Evolutionary conservation across 129 eudicot species (phyloP), one percentile per base, ranked within the genome.

Genomic region (Pulicaria dysenterica): DNA sequence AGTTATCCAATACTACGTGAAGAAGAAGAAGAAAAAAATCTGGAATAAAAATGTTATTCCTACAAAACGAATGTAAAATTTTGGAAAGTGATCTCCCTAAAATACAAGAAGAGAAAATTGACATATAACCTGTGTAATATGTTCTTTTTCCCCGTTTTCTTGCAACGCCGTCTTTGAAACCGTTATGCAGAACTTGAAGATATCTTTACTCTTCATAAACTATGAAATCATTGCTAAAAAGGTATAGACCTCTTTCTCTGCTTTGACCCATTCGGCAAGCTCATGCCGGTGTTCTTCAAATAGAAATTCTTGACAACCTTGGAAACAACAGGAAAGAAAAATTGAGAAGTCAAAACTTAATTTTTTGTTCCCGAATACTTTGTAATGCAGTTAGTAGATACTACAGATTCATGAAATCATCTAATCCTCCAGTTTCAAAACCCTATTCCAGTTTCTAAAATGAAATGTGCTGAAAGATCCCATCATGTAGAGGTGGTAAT

Each of bases 221-320:
- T 41, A 75, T 53, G 41, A 53, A 68, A 24, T 8, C 12, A 58
- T 8, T 70, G 53, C n/a, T 51, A 57, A 57, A 67, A 19, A 19
- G 31, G 15, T 43, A 24, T 53, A 50, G 39, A 71, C 9, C 55
- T 67, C 73, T 19, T 68, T 12, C 49, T 15, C 19, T 51, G 74
- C 63, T 53, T 7, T 24, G 31, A 24, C 2, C 31, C 1, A 24
- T 24, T 24, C 31, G 31, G 31, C 47, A n/a, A 61, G 67, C 7
- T 61, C 59, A 43, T 44, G 50, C 69, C 12, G 9, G 24, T 46
- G 70, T 49, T 73, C 58, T 54, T 42, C 67, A 42, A 44, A 39
- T 40, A 44, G 62, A 58, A 58, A 67, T 16, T 41, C 7, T 14
- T 34, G 64, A 31, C 67, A 58, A 13, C 75, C 69, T 58, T 58